phyloP scores from a whole-genome alignment of 106 monocot genomes.

The Platanthera zijinensis region DNA sequence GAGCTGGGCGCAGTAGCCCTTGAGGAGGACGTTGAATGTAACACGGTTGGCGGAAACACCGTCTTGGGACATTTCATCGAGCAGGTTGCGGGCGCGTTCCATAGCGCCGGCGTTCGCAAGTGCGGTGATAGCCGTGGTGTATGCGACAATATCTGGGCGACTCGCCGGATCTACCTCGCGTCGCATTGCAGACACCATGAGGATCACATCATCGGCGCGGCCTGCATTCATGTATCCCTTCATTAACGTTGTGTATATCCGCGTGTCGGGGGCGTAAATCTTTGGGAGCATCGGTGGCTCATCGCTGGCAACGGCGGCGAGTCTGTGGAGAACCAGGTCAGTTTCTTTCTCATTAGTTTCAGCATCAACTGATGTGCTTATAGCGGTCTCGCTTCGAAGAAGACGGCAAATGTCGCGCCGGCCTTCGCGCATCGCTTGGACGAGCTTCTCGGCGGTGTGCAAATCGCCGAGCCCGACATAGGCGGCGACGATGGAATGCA shows the following conservation, averaged over 20 bases:
- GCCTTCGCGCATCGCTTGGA: slow-evolving; percentile 77
- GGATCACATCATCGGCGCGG: slow-evolving; percentile 62
- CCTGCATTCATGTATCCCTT: slow-evolving; percentile 89
- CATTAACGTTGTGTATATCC: slow-evolving; percentile 85
- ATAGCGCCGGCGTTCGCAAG: slow-evolving; percentile 50
- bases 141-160: slow-evolving; percentile 79
- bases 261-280: slow-evolving; percentile 49
- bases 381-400: slow-evolving; percentile 12
- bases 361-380: neutral
- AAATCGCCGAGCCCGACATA: slow-evolving; percentile 78
- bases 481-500: slow-evolving; percentile 82
- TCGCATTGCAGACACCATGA: slow-evolving; percentile 66
- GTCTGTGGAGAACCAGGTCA: slow-evolving; percentile 26
- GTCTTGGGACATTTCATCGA: slow-evolving; percentile 48
- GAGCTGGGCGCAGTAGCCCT: slow-evolving; percentile 82
- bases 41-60: slow-evolving; percentile 54
- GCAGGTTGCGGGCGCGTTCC: slow-evolving; percentile 48
- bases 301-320: slow-evolving; percentile 10
- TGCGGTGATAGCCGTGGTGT: slow-evolving; percentile 73
- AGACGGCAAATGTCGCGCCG: slow-evolving; percentile 48
- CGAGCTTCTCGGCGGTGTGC: slow-evolving; percentile 53
- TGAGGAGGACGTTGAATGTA: slow-evolving; percentile 88
- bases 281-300: slow-evolving; percentile 40
- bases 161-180: slow-evolving; percentile 42
- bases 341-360: slow-evolving; percentile 14